Percentiles rank a stretch among this genome's conserved stretches.
Conservation (phyloP, 192 early-diverging fungal species). For the Backusella mclennaniae region DNA sequence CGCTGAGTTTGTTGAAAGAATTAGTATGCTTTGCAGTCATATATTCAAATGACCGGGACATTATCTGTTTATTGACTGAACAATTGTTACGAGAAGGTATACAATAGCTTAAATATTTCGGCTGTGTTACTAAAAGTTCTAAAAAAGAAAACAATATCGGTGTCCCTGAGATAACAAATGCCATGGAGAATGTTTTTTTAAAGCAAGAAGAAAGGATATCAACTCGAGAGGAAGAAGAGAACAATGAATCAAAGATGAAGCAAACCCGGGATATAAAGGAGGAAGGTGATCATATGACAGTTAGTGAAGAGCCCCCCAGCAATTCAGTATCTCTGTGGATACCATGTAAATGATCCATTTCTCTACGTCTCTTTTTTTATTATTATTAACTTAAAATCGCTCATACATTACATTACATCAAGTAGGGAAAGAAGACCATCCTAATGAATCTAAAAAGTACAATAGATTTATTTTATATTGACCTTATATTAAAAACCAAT, state of each 20-base stretch:
- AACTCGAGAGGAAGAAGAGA: background rate
- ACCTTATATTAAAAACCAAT: background rate
- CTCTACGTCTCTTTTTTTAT: background rate
- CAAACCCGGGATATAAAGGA: background rate
- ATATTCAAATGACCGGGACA: slow-evolving; percentile 31
- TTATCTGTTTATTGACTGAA: background rate
- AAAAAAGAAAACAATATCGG: background rate
- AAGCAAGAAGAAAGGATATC: background rate
- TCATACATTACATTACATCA: background rate
- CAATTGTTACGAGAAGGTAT: background rate
- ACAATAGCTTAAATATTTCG: background rate
- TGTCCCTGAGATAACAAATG: background rate
- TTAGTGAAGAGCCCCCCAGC: background rate
- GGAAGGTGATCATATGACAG: background rate
- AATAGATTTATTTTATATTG: background rate
- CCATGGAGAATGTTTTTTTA: background rate
- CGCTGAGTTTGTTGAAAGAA: slow-evolving; percentile 27
- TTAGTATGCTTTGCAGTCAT: slow-evolving; percentile 38
- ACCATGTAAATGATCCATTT: background rate
- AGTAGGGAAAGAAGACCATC: background rate
- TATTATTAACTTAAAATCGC: background rate
- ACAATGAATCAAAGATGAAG: background rate
- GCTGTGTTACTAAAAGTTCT: background rate
- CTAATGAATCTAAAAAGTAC: background rate
- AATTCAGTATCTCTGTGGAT: background rate